Evolutionary conservation across 1,284 basidiomycete genomes (phyloP).

Genomic region (Irpex rosettiformis): DNA sequence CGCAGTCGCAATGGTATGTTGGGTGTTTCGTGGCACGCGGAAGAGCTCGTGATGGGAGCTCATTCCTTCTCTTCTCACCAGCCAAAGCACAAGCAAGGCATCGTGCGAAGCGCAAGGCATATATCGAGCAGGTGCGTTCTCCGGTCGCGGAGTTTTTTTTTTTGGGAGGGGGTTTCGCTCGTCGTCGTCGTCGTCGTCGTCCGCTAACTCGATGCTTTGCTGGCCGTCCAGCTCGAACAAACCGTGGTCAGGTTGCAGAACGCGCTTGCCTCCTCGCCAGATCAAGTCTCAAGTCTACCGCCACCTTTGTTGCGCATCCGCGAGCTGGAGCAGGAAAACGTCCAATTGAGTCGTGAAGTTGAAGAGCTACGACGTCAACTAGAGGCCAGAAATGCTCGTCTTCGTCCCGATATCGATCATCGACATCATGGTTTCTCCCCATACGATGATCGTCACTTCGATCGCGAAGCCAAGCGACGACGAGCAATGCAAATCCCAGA

Average conservation of each 20-base stretch:
- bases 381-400: conserved; percentile 26
- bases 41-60: neutral
- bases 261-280: conserved; percentile 62
- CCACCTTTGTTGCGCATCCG: conserved; percentile 67
- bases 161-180: too few species aligned
- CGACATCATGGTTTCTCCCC: conserved; percentile 17
- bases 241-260: conserved; percentile 78
- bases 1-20: conserved; percentile 38
- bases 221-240: conserved; percentile 76
- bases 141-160: too few species aligned
- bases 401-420: conserved; percentile 27
- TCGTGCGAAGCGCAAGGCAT: conserved; percentile 89
- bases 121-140: conserved; percentile 81
- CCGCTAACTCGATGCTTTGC: too few species aligned
- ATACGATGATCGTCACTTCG: conserved; percentile 34
- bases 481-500: conserved; percentile 43
- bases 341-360: conserved; percentile 62
- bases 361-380: conserved; percentile 65
- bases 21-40: neutral
- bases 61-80: conserved; percentile 1
- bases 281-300: conserved; percentile 66
- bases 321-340: conserved; percentile 74
- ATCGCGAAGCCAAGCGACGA: conserved; percentile 64
- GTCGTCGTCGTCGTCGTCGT: too few species aligned
- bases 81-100: conserved; percentile 83